Evolutionary conservation across 345 rosid genomes (phyloP).

Genomic region (Murraya paniculata): DNA sequence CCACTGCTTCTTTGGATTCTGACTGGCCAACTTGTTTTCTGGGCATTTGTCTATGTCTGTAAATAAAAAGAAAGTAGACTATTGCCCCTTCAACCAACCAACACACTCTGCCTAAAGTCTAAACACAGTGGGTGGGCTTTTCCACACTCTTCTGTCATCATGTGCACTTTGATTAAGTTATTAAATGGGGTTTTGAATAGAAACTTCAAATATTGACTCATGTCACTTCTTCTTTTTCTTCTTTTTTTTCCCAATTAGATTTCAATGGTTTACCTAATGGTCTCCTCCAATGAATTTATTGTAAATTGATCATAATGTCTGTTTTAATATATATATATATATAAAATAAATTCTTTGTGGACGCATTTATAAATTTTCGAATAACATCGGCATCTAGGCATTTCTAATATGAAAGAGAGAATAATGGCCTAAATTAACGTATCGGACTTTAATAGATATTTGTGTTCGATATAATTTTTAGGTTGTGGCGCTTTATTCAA

Average conservation of each 20-base stretch:
- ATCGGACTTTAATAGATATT: not conserved
- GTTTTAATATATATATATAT: too few relatives aligned
- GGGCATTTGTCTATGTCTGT: not conserved
- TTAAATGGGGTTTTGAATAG: not conserved
- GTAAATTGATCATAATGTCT: too few relatives aligned
- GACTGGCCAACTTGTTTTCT: not conserved
- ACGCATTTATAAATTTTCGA: too few relatives aligned
- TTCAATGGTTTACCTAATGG: too few relatives aligned
- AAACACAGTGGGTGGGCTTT: not conserved
- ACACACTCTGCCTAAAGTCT: not conserved
- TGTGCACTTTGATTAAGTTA: not conserved
- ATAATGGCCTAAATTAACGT: not conserved
- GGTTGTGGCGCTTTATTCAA: not conserved
- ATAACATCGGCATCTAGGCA: too few relatives aligned
- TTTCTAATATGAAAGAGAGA: too few relatives aligned
- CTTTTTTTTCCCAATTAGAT: too few relatives aligned
- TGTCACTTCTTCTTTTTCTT: too few relatives aligned
- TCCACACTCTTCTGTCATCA: not conserved
- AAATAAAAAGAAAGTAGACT: not conserved
- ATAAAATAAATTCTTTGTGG: too few relatives aligned
- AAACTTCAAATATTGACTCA: not conserved
- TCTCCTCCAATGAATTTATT: too few relatives aligned
- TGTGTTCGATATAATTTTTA: too few relatives aligned
- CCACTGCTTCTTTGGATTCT: not conserved
- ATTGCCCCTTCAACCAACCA: not conserved